These are phyloP conservation scores for Tympanopsis confertula DNA, from an alignment of 2,329 filamentous ascomycete genomes.

Conservation along the genomic window DNA sequence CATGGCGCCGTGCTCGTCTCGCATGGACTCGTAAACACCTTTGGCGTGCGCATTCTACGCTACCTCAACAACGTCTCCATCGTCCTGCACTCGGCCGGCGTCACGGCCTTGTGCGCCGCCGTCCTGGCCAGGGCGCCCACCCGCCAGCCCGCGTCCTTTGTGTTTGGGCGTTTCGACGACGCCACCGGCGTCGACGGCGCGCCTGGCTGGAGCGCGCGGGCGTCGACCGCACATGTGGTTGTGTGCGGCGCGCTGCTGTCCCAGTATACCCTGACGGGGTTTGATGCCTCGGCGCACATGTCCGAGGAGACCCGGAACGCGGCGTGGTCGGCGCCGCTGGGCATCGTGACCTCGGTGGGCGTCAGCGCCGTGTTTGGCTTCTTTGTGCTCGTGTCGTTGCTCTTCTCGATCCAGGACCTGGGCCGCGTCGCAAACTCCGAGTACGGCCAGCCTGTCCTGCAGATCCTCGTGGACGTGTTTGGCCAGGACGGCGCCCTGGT, in stretches of 20 bases:
- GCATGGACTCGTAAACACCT: constrained; percentile 42
- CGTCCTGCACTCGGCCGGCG: constrained; percentile 37
- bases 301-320: constrained; percentile 45
- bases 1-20: constrained; percentile 43
- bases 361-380: constrained; percentile 46
- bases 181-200: constrained; percentile 32
- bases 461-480: constrained; percentile 45
- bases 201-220: constrained; percentile 38
- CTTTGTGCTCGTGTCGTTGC: constrained; percentile 41
- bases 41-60: constrained; percentile 40
- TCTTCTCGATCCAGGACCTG: constrained; percentile 49
- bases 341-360: constrained; percentile 42
- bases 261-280: constrained; percentile 42
- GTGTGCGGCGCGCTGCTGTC: constrained; percentile 38
- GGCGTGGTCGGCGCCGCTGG: constrained; percentile 42
- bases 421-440: constrained; percentile 27
- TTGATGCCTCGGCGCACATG: constrained; percentile 43
- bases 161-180: constrained; percentile 40
- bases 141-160: constrained; percentile 39
- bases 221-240: constrained; percentile 40
- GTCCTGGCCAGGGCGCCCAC: constrained; percentile 44
- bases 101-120: constrained; percentile 38
- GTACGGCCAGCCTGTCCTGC: constrained; percentile 40
- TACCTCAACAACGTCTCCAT: constrained; percentile 47
- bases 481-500: constrained; percentile 41